Conservation (phyloP, 2,329 filamentous ascomycete species). For the Colletotrichum shisoi region DNA sequence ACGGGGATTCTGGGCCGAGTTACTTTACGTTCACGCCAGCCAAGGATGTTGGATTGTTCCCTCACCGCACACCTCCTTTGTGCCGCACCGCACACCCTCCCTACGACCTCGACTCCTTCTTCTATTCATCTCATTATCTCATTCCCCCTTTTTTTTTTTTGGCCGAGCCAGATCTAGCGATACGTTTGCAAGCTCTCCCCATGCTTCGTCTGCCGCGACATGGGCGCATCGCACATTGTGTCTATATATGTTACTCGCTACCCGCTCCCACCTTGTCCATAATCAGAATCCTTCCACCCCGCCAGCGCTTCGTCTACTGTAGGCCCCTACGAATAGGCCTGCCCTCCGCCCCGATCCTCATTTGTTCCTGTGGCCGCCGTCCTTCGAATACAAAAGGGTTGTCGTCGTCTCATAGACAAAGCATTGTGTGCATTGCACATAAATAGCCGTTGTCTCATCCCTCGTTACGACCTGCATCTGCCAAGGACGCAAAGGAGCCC, state of each 20-base stretch:
- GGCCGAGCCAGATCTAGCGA: constrained; percentile 37
- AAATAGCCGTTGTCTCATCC: constrained; percentile 28
- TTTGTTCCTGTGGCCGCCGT: constrained; percentile 15
- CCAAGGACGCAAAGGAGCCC: constrained; percentile 23
- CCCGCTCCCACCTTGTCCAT: constrained; percentile 25
- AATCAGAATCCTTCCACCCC: constrained; percentile 36
- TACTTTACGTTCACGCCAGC: constrained; percentile 29
- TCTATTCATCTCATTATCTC: constrained; percentile 33
- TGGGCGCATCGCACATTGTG: constrained; percentile 25
- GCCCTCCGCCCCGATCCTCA: constrained; percentile 5
- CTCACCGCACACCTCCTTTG: constrained; percentile 28
- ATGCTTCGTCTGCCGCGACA: constrained; percentile 32
- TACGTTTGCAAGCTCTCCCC: constrained; percentile 28
- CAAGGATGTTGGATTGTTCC: constrained; percentile 27
- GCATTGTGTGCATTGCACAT: constrained; percentile 24
- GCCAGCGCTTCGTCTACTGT: constrained; percentile 4
- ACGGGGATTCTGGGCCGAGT: constrained; percentile 29
- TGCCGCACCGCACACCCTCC: constrained; percentile 35
- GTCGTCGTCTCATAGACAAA: constrained; percentile 24
- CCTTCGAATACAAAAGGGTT: constrained; percentile 7
- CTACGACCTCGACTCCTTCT: constrained; percentile 30
- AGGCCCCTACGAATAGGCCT: too few relatives aligned
- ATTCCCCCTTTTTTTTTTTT: constrained; percentile 31
- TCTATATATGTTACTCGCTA: constrained; percentile 36
- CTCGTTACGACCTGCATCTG: constrained; percentile 26